Base-by-base conservation (phyloP, 768 basidiomycete genomes). In the Lactarius vividus region DNA sequence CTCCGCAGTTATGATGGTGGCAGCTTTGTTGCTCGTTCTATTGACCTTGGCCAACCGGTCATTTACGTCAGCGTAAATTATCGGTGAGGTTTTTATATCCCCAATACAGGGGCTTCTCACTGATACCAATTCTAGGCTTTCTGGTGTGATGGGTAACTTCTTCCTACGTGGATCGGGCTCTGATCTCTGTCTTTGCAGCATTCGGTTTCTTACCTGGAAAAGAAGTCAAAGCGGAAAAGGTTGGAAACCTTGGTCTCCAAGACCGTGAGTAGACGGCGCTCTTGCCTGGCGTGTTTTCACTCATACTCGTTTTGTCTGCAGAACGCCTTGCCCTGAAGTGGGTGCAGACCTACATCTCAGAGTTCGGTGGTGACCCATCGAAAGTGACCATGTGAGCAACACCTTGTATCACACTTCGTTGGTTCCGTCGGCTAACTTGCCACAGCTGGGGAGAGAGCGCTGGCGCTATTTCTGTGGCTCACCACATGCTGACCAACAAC, bases 231-330 rank as follows among this genome's bases (percentile, higher is more conserved):
- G 77, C 74, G 4, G 84, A 81, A 3, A 82, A 81, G 1, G 76
- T 84, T 8, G 84, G 83, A 1, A 90, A 89, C 71, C 76, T 88
- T 26, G 88, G 88, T n/a, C 75, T 91, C 28, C 83, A 82, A 63
- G 88, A 89, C 75, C 85, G 85, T 84, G 70, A 73, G 83, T 76
- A 1, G 15, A 31, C 29, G 10, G n/a, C 1, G 7, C 31, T 11
- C 8, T 53, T 20, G 26, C 18, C 9, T 1, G 10, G 23, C 6
- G 7, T 13, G 15, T 37, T 39, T 39, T 28, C 8, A 44, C 60
- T 33, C 11, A 56, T 13, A 1, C 39, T 11, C 56, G 15, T 46
- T 20, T 23, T 23, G 26, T 26, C 20, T 64, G 57, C 72, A 88
- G 83, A 85, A 71, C 79, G 84, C 29, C 74, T 82, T 39, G 87